These are phyloP conservation scores for Arctium lappa DNA, from an alignment of 129 eudicot species.

Conservation along the genomic window DNA sequence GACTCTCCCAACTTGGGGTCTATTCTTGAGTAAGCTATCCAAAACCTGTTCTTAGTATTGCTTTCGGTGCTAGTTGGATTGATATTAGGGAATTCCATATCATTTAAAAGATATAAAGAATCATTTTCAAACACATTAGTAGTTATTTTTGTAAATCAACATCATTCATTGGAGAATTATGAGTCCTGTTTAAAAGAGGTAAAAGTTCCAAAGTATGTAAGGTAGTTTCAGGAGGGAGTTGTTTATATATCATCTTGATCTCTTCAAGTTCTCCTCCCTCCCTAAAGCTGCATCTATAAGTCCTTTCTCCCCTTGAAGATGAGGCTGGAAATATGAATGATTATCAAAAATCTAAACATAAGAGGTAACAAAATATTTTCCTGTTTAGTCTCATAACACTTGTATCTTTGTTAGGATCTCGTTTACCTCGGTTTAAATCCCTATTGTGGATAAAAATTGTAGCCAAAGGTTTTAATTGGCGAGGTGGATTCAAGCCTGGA, in stretches of 20 bases:
- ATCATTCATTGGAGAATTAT: not conserved
- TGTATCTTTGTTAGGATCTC: not conserved
- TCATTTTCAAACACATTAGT: not conserved
- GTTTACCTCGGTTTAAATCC: not conserved
- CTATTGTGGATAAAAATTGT: not conserved
- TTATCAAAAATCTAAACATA: not conserved
- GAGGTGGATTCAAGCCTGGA: not conserved
- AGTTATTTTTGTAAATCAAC: not conserved
- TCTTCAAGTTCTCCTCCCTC: not conserved
- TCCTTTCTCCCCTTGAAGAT: not conserved
- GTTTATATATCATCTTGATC: not conserved
- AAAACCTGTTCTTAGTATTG: not conserved
- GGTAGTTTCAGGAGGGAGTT: not conserved
- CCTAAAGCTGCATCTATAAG: not conserved
- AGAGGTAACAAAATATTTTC: not conserved
- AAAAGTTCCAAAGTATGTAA: too few relatives aligned
- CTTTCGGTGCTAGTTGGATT: not conserved
- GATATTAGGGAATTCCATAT: not conserved
- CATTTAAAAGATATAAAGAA: not conserved
- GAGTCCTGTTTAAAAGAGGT: not conserved
- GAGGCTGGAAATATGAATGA: not conserved
- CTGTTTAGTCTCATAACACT: not conserved
- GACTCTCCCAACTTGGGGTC: not conserved
- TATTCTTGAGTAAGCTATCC: not conserved
- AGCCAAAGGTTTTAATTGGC: not conserved